Conservation (phyloP, 768 basidiomycete species). For the Hericium rajendrae region DNA sequence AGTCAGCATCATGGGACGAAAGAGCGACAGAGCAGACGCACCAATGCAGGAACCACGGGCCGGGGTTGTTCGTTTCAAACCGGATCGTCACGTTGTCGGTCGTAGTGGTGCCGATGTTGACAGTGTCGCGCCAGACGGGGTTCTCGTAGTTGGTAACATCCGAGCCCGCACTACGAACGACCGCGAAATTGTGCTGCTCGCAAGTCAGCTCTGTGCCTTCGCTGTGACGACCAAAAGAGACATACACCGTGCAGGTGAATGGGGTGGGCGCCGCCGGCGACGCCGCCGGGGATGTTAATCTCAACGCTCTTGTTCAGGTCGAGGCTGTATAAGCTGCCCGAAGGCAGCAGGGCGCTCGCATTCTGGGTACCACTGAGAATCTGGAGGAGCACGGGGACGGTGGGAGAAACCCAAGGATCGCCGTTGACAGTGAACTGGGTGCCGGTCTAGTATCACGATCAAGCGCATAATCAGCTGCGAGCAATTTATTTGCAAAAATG, state of each 20-base stretch:
- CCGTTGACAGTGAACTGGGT: constrained; percentile 7
- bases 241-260: constrained; percentile 36
- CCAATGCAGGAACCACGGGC: constrained; percentile 40
- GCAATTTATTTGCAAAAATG: not conserved
- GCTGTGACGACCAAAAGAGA: not conserved
- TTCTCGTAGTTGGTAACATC: constrained; percentile 3
- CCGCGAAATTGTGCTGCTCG: constrained; percentile 1
- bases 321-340: constrained; percentile 34
- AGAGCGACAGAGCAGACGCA: not conserved
- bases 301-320: constrained; percentile 39
- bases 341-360: constrained; percentile 27
- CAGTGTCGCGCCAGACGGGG: constrained; percentile 27
- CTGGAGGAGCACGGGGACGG: constrained; percentile 37
- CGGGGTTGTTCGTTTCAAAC: constrained; percentile 58
- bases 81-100: constrained; percentile 40
- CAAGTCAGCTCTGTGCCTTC: not conserved
- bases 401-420: constrained; percentile 20
- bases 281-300: constrained; percentile 33
- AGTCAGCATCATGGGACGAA: not conserved
- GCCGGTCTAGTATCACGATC: not conserved
- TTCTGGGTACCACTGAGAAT: constrained; percentile 29
- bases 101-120: constrained; percentile 19
- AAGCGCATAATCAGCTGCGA: not conserved
- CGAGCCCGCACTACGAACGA: constrained; percentile 9
- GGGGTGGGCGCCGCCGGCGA: constrained; percentile 28